phyloP scores from a whole-genome alignment of 495 filamentous ascomycete genomes.

The Aspergillus bertholletiae region DNA sequence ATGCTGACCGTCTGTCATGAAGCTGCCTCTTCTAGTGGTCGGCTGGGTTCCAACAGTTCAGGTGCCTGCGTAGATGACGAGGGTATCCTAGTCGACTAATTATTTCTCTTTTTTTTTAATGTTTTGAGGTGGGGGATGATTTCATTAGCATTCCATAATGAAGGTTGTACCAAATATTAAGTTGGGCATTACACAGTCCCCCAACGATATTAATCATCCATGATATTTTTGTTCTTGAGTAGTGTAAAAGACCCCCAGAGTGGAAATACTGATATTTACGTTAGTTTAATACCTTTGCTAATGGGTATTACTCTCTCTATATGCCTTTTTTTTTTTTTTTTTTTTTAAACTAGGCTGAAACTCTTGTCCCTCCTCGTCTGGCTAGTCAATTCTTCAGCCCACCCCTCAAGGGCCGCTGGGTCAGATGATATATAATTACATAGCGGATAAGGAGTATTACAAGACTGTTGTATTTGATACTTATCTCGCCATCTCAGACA shows the following conservation, averaged over 20 bases:
- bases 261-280: neutral
- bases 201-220: neutral
- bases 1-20: neutral
- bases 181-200: neutral
- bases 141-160: neutral
- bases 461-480: neutral
- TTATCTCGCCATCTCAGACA: neutral
- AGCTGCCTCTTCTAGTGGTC: constrained; percentile 4
- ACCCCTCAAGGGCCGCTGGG: constrained; percentile 7
- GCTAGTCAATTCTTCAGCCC: constrained; percentile 7
- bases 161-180: neutral
- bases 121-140: no score
- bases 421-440: constrained; percentile 15
- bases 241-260: neutral
- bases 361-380: no score
- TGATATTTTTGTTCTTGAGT: neutral
- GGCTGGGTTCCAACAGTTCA: constrained; percentile 4
- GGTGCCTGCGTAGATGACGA: constrained; percentile 24
- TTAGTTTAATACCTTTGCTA: neutral
- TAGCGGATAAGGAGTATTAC: constrained; percentile 4
- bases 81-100: constrained; percentile 22
- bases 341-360: no score
- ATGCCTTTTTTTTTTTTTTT: neutral
- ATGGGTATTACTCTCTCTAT: no score
- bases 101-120: no score